Evolutionary conservation across 495 filamentous ascomycete genomes (phyloP), one percentile per base, ranked within the genome.

Genomic region (Penicillium paradoxum): DNA sequence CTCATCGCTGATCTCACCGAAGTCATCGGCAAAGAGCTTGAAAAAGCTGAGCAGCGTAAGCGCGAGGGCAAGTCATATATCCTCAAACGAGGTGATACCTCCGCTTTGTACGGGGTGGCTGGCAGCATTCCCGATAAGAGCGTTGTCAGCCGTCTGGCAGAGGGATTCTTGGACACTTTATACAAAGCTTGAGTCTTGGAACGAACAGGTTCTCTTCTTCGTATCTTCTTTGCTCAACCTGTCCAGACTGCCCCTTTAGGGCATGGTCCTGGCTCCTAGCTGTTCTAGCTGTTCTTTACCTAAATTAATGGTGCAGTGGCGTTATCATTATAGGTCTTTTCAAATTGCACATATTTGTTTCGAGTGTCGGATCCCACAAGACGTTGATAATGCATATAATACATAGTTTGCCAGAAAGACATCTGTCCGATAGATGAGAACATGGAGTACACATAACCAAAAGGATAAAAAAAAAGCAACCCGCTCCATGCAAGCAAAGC

Each of bases 41-140:
- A 78, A 49, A 79, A 77, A 64, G 87, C 80, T n/a, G 86, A 90
- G 68, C 88, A 89, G n/a, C 86, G 84, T 64, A 81, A 79, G 29
- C 79, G 79, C 34, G 84, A 85, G 70, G 88, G 82, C 4, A 78
- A 76, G 47, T 59, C 72, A 1, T 75, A 73, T 50, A 64, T 73
- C 29, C 52, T 72, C 49, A 66, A 77, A 33, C 75, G 74, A 39
- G 78, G 78, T 6, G 91, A 97, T 66, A 84, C 86, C 9, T 87
- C 91, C 11, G 90, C 91, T 10, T 71, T 99, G 47, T 99, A 99
- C 70, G 93, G 93, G 34, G 90, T 99, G 40, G 93, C 93, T 2
- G 93, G 95, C 11, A 91, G 88, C 60, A 72, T 99, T 62, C 93
- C 93, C 24, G 91, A 97, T 63, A 97, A 97, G 79, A 89, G 86